phyloP scores from a whole-genome alignment of 1,284 basidiomycete species.

The Inonotus obliquus region DNA sequence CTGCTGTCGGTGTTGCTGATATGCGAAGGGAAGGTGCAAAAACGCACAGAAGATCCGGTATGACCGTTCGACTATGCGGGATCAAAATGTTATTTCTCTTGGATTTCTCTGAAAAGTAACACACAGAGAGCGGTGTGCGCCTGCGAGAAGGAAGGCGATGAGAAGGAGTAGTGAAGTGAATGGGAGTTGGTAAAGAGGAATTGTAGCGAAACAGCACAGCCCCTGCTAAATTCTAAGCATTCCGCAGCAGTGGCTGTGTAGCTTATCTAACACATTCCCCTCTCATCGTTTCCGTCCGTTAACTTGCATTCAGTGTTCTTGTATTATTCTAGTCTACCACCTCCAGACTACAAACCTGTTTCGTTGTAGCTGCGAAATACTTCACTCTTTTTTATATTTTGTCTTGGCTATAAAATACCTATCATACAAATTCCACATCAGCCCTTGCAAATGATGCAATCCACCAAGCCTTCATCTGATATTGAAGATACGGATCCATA shows the following conservation, averaged over 20 bases:
- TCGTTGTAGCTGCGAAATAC: not conserved
- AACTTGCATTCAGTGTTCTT: too few species aligned
- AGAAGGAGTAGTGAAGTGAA: not conserved
- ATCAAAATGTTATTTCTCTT: not conserved
- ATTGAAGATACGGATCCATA: not conserved
- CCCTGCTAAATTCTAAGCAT: not conserved
- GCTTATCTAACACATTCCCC: not conserved
- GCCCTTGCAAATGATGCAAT: not conserved
- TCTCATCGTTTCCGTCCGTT: not conserved
- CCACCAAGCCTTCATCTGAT: not conserved
- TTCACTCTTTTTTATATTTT: too few species aligned
- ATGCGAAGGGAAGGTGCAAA: not conserved
- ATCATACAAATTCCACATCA: not conserved
- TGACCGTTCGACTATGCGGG: not conserved
- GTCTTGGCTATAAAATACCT: not conserved
- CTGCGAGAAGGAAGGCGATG: not conserved
- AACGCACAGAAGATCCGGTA: not conserved
- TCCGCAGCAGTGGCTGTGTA: not conserved
- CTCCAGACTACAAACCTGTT: not conserved
- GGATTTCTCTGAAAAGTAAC: not conserved
- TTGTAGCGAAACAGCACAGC: not conserved
- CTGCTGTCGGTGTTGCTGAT: not conserved
- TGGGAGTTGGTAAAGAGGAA: not conserved
- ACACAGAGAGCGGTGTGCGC: not conserved
- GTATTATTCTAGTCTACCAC: not conserved